A percentile compares a stretch with the other conserved stretches of the same genome.
These are phyloP conservation scores for Microdochium bolleyi DNA, from an alignment of 2,329 filamentous ascomycete species.

Conservation along the genomic window DNA sequence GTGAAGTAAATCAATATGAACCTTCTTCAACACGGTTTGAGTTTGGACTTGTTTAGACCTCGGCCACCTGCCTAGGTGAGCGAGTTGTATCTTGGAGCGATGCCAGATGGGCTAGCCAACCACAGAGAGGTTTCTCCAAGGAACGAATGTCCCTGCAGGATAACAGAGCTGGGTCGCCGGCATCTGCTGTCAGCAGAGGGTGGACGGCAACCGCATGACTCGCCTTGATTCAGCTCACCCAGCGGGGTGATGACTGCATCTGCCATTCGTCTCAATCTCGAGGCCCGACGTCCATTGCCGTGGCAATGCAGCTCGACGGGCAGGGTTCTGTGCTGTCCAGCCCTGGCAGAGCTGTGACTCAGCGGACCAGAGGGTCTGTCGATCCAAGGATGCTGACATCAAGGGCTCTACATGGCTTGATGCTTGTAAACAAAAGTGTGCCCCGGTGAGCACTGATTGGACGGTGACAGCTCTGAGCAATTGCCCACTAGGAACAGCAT, in stretches of 20 bases:
- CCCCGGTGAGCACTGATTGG: no score
- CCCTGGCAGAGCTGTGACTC: background rate
- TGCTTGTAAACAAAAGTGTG: no score
- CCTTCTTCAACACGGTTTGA: no score
- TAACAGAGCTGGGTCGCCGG: background rate
- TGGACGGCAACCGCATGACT: background rate
- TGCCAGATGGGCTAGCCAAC: background rate
- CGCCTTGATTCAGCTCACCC: background rate
- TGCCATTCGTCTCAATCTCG: no score
- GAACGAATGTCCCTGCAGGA: background rate
- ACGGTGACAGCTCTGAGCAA: no score
- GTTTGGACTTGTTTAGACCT: background rate
- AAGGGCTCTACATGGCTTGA: no score
- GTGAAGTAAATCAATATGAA: no score
- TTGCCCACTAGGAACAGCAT: no score
- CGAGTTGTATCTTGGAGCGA: background rate
- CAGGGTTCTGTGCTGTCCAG: background rate
- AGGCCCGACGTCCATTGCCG: no score
- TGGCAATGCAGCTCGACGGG: background rate
- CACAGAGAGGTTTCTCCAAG: background rate
- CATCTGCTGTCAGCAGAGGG: background rate
- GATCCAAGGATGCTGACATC: no score
- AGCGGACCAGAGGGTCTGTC: background rate
- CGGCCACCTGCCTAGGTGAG: background rate
- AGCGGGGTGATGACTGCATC: no score